A percentile compares a stretch with the other conserved stretches of the same genome.
Evolutionary conservation across 176 grass and related monocot species (phyloP).

Genomic region (Triticum dicoccoides): DNA sequence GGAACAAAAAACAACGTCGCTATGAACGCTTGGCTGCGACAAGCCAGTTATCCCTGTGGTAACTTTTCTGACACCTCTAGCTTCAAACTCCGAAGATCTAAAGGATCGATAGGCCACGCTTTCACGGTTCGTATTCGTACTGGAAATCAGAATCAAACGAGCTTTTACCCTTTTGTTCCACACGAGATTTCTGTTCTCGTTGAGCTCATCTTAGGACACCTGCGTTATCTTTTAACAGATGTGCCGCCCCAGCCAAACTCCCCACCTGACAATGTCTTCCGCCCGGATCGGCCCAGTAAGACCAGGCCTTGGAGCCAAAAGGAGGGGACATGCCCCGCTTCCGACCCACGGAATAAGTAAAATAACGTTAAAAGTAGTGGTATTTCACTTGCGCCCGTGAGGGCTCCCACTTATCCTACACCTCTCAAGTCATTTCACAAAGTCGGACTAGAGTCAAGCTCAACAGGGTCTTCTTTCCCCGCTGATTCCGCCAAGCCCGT

Average conservation of each 20-base stretch:
- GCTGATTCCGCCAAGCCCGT: not conserved
- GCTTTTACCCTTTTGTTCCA: conserved; percentile 80
- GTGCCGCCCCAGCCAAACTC: conserved; percentile 52
- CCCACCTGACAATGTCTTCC: conserved; percentile 73
- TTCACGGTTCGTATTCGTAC: conserved; percentile 64
- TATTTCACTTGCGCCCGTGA: conserved; percentile 48
- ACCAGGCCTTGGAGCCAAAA: not conserved
- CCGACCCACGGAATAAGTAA: conserved; percentile 47
- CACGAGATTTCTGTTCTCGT: conserved; percentile 64
- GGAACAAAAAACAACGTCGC: too few relatives aligned
- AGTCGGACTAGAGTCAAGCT: not conserved
- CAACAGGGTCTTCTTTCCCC: not conserved
- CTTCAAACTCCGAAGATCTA: conserved; percentile 61
- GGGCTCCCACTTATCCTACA: not conserved
- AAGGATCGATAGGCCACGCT: conserved; percentile 69
- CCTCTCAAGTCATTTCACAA: not conserved
- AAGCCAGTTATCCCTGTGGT: conserved; percentile 72
- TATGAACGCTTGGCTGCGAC: conserved; percentile 53
- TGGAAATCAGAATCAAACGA: conserved; percentile 70
- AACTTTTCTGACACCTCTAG: conserved; percentile 73
- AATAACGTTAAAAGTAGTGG: conserved; percentile 66
- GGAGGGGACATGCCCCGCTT: conserved; percentile 7
- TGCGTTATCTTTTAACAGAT: conserved; percentile 64
- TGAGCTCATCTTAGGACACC: conserved; percentile 69
- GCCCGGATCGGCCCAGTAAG: conserved; percentile 14